phyloP scores from a whole-genome alignment of 805 yeast genomes.

The Grigorovia transvaalensis region DNA sequence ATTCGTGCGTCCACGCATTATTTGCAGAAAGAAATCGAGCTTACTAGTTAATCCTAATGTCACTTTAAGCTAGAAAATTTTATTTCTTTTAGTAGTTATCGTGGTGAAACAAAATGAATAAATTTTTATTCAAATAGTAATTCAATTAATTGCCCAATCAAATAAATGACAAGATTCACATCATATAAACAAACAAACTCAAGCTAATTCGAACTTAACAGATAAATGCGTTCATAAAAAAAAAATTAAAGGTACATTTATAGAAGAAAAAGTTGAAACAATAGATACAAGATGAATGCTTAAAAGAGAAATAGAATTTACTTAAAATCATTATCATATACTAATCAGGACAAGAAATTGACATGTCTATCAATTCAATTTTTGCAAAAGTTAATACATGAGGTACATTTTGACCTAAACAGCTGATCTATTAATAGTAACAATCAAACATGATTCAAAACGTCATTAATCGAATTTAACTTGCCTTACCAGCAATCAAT shows the following conservation, averaged over 20 bases:
- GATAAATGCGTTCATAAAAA: too few species aligned
- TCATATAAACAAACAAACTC: conserved; percentile 1
- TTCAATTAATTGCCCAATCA: background rate
- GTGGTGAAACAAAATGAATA: background rate
- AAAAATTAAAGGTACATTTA: background rate
- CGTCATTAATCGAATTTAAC: background rate
- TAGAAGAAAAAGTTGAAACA: background rate
- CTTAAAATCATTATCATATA: background rate
- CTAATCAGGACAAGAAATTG: background rate
- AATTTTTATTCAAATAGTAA: background rate
- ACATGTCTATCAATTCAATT: background rate
- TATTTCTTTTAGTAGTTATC: too few species aligned
- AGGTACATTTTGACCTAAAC: background rate
- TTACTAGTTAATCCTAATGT: too few species aligned
- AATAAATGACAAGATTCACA: conserved; percentile 2
- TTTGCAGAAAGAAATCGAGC: too few species aligned
- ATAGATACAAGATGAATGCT: background rate
- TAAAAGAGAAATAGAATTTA: background rate
- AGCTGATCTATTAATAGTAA: background rate
- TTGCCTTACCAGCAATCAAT: background rate
- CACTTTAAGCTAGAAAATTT: too few species aligned
- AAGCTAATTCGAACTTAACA: background rate
- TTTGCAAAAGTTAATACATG: background rate
- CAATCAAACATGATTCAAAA: background rate
- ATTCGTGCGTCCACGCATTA: too few species aligned